Evolutionary conservation across 2,329 filamentous ascomycete species (phyloP).

Genomic region (Exophiala sideris): DNA sequence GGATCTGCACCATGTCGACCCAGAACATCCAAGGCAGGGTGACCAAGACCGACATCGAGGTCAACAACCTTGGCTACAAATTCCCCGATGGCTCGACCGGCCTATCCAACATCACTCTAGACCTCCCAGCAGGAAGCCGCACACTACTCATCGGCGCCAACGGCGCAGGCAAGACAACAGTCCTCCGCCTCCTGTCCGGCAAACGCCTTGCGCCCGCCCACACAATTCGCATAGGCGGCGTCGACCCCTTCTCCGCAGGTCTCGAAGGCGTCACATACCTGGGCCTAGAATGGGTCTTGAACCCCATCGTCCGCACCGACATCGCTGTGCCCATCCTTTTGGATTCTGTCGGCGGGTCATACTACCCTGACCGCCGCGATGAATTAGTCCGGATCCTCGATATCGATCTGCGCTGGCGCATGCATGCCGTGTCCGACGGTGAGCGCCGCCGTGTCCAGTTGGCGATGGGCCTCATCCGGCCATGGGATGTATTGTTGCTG

Average conservation of each 20-base stretch:
- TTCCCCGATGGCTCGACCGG: constrained; percentile 85
- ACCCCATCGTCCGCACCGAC: constrained; percentile 91
- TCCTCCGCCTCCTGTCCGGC: constrained; percentile 88
- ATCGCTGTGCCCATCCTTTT: constrained; percentile 88
- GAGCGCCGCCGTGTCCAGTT: constrained; percentile 89
- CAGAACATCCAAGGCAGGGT: too few species aligned
- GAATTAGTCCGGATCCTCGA: constrained; percentile 86
- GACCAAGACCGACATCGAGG: constrained; percentile 58
- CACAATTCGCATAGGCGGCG: constrained; percentile 72
- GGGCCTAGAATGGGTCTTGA: constrained; percentile 95
- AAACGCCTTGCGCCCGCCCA: constrained; percentile 82
- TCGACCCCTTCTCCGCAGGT: constrained; percentile 86
- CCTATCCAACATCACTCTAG: constrained; percentile 67
- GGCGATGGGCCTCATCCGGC: constrained; percentile 88
- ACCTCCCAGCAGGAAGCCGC: constrained; percentile 76
- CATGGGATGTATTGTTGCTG: constrained; percentile 85
- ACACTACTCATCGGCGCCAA: constrained; percentile 93
- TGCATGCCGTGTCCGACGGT: constrained; percentile 93
- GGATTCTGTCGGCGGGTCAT: constrained; percentile 77
- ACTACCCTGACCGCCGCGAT: constrained; percentile 76
- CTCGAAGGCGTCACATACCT: constrained; percentile 96
- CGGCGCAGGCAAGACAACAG: constrained; percentile 93
- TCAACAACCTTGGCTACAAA: constrained; percentile 75
- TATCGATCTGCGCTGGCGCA: constrained; percentile 87
- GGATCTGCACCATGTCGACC: too few species aligned